Evolutionary conservation across 2,329 filamentous ascomycete species (phyloP), one percentile per base, ranked within the genome.

Genomic region (Neopestalotiopsis clavispora): DNA sequence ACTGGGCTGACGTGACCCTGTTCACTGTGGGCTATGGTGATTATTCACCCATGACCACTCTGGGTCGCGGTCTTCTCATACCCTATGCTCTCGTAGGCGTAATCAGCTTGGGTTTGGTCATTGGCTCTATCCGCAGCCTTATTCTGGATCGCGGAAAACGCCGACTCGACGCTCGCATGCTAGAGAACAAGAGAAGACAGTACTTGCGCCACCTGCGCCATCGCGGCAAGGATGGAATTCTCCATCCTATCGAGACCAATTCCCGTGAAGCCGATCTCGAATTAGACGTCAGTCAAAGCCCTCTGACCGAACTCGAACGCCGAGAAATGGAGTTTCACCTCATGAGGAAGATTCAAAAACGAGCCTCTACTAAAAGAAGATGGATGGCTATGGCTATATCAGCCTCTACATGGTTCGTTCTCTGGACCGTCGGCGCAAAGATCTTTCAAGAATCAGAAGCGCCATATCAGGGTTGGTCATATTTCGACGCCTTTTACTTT

Each of bases 401-500:
- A 0, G 81, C 90, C 0, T 81, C 86, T 7, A 89, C 89, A 0
- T 97, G 94, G 84, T 81, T 91, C 0, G 79, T 92, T 0, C 85
- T 98, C 10, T 97, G 95, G 94, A 89, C 94, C 42, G 81, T 92
- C 0, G 95, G 95, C 3, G 94, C 94, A 2, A 84, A 90, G 14
- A 87, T 96, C 10, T 97, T 98, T 72, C 80, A 85, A 74, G 76
- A 75, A 12, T 83, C 80, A 66, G 89, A 91, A 75, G 68, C 75
- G 17, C 75, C 78, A 0, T 89, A 89, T 65, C 89, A 91, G 72
- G 71, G 77, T 3, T 91, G 94, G 89, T 85, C 81, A 1, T 98
- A 97, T 76, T 97, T 95, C 73, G 84, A 94, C 68, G 88, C 90
- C 0, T 85, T 98, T 58, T 97, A 97, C 80, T 97, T 97, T 77